Conservation (phyloP, 495 filamentous ascomycete species). For the Penicillium samsonianum region DNA sequence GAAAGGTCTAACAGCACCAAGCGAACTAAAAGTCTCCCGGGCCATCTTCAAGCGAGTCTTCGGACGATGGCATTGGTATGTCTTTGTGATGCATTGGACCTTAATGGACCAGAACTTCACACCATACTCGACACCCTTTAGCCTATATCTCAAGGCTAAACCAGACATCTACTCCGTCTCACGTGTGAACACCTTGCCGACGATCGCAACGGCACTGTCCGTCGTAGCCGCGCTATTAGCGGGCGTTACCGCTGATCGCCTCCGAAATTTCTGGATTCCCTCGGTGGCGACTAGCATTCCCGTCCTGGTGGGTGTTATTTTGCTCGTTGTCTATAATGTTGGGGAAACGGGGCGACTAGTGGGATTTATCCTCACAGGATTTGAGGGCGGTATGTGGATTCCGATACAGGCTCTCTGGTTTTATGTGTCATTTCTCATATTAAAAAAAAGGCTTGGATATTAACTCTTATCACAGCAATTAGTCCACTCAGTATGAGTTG, state of each 20-base stretch:
- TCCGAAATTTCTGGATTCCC: slow-evolving; percentile 32
- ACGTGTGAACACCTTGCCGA: slow-evolving; percentile 26
- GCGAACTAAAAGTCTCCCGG: slow-evolving; percentile 21
- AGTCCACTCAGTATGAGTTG: slow-evolving; percentile 38
- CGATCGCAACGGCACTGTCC: slow-evolving; percentile 34
- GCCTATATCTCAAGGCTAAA: slow-evolving; percentile 37
- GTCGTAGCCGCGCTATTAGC: slow-evolving; percentile 32
- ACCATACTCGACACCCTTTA: slow-evolving; percentile 28
- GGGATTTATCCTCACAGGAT: slow-evolving; percentile 35
- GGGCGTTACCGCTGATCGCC: slow-evolving; percentile 30
- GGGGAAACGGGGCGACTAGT: slow-evolving; percentile 35
- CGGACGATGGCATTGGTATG: slow-evolving; percentile 33
- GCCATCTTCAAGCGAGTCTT: slow-evolving; percentile 29
- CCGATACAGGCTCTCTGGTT: neutral
- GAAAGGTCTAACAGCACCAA: slow-evolving; percentile 29
- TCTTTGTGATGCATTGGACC: slow-evolving; percentile 33
- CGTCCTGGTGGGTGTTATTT: slow-evolving; percentile 28
- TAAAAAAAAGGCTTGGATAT: neutral
- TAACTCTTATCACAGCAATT: slow-evolving; percentile 24
- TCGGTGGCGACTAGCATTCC: slow-evolving; percentile 30
- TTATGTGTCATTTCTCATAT: neutral
- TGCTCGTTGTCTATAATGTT: slow-evolving; percentile 30
- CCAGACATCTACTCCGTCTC: slow-evolving; percentile 20
- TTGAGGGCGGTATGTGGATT: slow-evolving; percentile 33
- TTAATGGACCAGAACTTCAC: slow-evolving; percentile 37